Evolutionary conservation across 163 green algal genomes (phyloP), one percentile per base, ranked within the genome.

Genomic region (Scenedesmus sp.): DNA sequence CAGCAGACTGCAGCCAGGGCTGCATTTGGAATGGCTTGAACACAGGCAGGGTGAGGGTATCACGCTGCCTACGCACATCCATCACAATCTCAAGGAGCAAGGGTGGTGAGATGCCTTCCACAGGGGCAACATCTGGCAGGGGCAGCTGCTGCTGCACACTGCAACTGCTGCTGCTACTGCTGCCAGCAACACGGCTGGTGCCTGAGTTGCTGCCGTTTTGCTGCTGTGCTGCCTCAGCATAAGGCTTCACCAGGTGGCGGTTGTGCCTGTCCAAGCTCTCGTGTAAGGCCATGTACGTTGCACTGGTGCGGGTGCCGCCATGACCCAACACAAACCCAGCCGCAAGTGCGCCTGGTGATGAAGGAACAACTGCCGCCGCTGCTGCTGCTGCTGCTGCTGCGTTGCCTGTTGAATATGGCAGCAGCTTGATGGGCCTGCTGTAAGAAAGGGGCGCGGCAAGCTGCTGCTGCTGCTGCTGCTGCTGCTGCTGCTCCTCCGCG

Each of bases 11-110:
- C 62, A 54, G 87, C 79, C 60, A 66, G 34, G 88, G 8, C 1
- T 20, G 56, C 12, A 84, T 76, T 12, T 82, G 18, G n/a, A 91
- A 18, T 6, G 13, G 74, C 66, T 9, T 70, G 86, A 84, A 90
- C 16, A 67, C 16, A 34, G 86, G 86, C 10, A 16, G 62, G 62
- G 2, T 12, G 18, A 70, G 62, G n/a, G 52, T 56, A 0, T 4
- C 4, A 9, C 23, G n/a, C 7, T 20, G 20, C 52, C 67, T 5
- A 52, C 2, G 13, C 34, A 84, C 60, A 10, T 84, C 64, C n/a
- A 13, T 13, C 66, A 84, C 5, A 4, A 26, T 73, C 6, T 76
- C 59, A 26, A 84, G 56, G 4, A 76, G 34, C 26, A 84, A 26
- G 23, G 23, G 8, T n/a, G 70, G 52, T n/a, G 9, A 16, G 62